Conservation (phyloP, 192 early-diverging fungal species). For the Geosiphon pyriformis region DNA sequence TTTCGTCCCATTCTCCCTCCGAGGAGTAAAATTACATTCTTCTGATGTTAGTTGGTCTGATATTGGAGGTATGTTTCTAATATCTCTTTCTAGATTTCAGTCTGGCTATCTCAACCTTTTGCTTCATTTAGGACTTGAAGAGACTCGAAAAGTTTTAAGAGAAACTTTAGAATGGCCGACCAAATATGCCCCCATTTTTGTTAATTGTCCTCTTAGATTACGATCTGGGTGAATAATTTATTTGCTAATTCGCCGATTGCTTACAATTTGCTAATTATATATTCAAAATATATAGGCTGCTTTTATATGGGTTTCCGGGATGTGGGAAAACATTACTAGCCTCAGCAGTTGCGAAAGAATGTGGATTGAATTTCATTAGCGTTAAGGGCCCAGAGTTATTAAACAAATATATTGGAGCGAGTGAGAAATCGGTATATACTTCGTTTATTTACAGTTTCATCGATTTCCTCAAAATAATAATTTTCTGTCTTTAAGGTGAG, state of each 20-base stretch:
- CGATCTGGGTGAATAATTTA: constrained; percentile 66
- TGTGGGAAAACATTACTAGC: constrained; percentile 98
- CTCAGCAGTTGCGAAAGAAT: constrained; percentile 92
- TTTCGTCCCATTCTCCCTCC: constrained; percentile 74
- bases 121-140: constrained; percentile 54
- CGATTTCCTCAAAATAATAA: background rate
- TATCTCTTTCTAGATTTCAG: background rate
- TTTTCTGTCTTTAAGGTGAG: constrained; percentile 44
- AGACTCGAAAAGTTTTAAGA: constrained; percentile 70
- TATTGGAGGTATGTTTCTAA: constrained; percentile 68
- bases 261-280: background rate
- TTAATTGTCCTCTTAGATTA: constrained; percentile 78
- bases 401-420: constrained; percentile 98
- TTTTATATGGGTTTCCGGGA: constrained; percentile 96
- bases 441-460: background rate
- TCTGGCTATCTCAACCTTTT: background rate
- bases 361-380: constrained; percentile 93
- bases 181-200: constrained; percentile 87
- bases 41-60: constrained; percentile 78
- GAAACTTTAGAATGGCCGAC: constrained; percentile 97
- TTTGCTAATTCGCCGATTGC: constrained; percentile 4
- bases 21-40: constrained; percentile 70
- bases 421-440: constrained; percentile 78
- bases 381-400: constrained; percentile 97
- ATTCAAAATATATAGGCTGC: constrained; percentile 45